Conservation (phyloP, 148 eudicot species). For the Amaranthus cruentus region DNA sequence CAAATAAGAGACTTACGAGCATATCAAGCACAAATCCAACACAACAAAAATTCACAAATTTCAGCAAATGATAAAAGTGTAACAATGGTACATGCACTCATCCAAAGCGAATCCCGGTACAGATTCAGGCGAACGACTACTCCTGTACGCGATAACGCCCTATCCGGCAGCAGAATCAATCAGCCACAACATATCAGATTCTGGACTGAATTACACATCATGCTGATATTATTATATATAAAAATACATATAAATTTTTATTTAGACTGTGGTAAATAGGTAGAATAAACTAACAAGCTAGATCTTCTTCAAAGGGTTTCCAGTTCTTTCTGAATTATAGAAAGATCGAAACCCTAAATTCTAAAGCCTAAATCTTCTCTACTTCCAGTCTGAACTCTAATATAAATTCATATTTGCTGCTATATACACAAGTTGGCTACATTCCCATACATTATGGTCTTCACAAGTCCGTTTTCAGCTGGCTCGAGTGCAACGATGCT, state of each 20-base stretch:
- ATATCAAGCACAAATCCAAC: no score
- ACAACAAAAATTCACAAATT: no score
- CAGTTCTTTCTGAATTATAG: slow-evolving; percentile 17
- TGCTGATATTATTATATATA: not conserved
- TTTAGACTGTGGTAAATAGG: slow-evolving; percentile 18
- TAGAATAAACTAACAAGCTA: slow-evolving; percentile 16
- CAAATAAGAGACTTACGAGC: no score
- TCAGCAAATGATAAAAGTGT: no score
- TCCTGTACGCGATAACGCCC: not conserved
- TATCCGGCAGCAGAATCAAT: slow-evolving; percentile 13
- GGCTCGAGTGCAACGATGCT: slow-evolving; percentile 68
- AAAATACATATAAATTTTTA: slow-evolving; percentile 11
- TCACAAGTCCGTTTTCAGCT: slow-evolving; percentile 78
- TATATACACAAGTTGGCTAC: slow-evolving; percentile 37
- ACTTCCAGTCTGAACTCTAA: slow-evolving; percentile 24
- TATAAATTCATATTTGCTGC: slow-evolving; percentile 30
- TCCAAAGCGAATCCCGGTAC: not conserved
- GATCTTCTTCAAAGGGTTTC: slow-evolving; percentile 22
- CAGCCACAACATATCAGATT: not conserved
- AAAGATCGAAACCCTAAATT: slow-evolving; percentile 30
- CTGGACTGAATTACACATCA: slow-evolving; percentile 11
- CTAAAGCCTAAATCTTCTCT: slow-evolving; percentile 19
- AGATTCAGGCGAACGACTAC: slow-evolving; percentile 3
- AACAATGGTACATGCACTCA: not conserved
- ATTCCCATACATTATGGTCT: slow-evolving; percentile 17